Base-by-base conservation (phyloP, 1,284 basidiomycete species). In the Peniophora sp. region DNA sequence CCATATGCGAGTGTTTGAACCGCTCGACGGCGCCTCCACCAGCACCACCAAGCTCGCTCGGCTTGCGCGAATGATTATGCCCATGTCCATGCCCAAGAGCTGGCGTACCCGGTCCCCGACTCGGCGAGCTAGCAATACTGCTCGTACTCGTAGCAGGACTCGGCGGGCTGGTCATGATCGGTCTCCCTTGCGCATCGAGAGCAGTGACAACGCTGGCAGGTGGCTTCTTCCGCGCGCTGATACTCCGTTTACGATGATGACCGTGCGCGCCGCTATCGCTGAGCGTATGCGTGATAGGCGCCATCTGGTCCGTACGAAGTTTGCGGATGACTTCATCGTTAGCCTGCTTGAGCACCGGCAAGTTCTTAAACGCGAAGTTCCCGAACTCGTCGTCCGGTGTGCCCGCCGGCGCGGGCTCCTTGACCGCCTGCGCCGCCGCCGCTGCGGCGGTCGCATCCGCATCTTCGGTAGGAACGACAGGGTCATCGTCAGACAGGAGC, bases 311-410 rank as follows among this genome's bases (percentile, higher is more conserved):
- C 1, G 87, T 89, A 70, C 85, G 86, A 65, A 99, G 78, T 69
- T 97, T 96, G 52, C 92, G 84, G 61, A 99, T 97, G 58, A 99
- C 87, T 65, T 99, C 95, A 68, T 99, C 97, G 65, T 99, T 99
- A 20, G 93, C 94, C 68, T 98, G 94, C 72, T 99, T 99, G 64
- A 99, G 74, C 10, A 98, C 84, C 0, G 94, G 93, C 46, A 98
- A 67, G 62, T 99, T 99, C 77, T 98, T 98, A 81, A 95, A 99
- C 66, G 86, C 94, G 72, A 99, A 99, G 0, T 93, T 86, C 25
- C 97, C 97, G 69, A 99, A 99, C 61, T 98, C 96, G 59, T 96
- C 92, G 59, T 79, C 75, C 14, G 81, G 76, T 22, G 75, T 69
- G 5, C 67, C 67, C 0, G 75, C 65, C 41, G 79, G 68, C 22